These are phyloP conservation scores for Bruguiera hainesii DNA, from an alignment of 441 rosid genomes.

Conservation along the genomic window DNA sequence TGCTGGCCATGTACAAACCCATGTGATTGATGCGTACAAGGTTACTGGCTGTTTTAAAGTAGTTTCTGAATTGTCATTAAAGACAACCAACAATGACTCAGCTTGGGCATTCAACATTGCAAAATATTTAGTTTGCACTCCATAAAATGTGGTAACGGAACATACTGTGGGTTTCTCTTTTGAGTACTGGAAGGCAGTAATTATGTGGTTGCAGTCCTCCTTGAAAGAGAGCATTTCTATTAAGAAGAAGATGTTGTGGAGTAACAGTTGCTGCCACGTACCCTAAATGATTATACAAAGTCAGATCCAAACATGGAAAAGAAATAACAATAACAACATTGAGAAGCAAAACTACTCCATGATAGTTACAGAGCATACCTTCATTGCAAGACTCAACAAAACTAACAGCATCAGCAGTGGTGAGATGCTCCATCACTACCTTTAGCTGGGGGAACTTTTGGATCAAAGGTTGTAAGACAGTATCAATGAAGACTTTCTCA, in stretches of 20 bases:
- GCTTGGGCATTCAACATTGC: no score
- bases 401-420: conserved; percentile 80
- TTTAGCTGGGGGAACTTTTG: conserved; percentile 67
- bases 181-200: conserved; percentile 93
- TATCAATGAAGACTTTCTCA: conserved; percentile 82
- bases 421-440: conserved; percentile 95
- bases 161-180: conserved; percentile 58
- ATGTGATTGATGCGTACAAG: no score
- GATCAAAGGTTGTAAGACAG: conserved; percentile 65
- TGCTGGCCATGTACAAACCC: no score
- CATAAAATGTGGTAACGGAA: no score
- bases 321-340: conserved; percentile 1
- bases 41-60: no score
- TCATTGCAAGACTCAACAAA: conserved; percentile 83
- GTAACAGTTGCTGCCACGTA: conserved; percentile 87
- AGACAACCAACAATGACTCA: no score
- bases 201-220: conserved; percentile 92
- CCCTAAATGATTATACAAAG: conserved; percentile 35
- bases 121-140: no score
- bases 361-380: conserved; percentile 36
- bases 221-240: conserved; percentile 74
- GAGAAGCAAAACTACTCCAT: not conserved
- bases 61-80: no score
- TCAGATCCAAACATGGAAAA: not conserved
- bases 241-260: conserved; percentile 91